phyloP scores from a whole-genome alignment of 2,329 filamentous ascomycete genomes.

The Zymoseptoria crescenta region DNA sequence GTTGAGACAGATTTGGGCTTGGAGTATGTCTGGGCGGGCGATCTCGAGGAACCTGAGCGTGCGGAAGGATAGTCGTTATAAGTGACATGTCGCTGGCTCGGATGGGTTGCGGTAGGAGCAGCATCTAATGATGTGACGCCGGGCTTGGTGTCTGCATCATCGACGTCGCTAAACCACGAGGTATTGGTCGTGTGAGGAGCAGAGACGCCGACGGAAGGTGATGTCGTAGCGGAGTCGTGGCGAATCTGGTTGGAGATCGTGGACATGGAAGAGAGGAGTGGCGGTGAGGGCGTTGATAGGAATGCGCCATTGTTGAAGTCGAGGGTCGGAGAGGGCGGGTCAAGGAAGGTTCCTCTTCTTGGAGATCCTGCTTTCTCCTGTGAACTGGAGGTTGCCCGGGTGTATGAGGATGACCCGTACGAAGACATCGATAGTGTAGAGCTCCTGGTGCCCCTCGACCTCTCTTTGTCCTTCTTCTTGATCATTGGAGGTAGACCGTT shows the following conservation, averaged over 20 bases:
- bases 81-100: not conserved
- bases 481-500: constrained; percentile 38
- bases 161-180: not conserved
- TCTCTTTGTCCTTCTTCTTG: not conserved
- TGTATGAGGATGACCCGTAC: not conserved
- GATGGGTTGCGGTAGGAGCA: not conserved
- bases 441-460: not conserved
- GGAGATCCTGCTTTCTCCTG: not conserved
- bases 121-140: not conserved
- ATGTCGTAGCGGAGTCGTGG: not conserved
- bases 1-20: not conserved
- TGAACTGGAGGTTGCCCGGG: not conserved
- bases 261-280: not conserved
- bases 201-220: not conserved
- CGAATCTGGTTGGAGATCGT: not conserved
- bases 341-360: not conserved
- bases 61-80: not conserved
- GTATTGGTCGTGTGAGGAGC: not conserved
- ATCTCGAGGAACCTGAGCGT: not conserved
- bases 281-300: not conserved
- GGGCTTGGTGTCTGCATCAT: not conserved
- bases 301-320: not conserved
- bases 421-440: not conserved
- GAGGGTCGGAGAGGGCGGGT: not conserved
- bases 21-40: not conserved